Evolutionary conservation across 2,329 filamentous ascomycete genomes (phyloP).

Genomic region (Neopestalotiopsis sp.): DNA sequence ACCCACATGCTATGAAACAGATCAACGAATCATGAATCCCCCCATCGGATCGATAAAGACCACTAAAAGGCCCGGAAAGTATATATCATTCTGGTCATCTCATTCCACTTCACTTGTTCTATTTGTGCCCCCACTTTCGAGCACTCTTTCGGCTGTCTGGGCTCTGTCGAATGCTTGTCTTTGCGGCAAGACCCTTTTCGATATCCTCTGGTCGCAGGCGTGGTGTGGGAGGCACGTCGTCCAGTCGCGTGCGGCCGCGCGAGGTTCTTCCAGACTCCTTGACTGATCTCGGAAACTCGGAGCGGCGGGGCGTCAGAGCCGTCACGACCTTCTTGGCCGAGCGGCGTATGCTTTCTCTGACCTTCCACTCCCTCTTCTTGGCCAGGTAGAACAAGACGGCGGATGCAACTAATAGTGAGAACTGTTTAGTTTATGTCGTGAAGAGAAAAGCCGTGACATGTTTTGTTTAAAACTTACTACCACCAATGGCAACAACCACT

Average conservation of each 20-base stretch:
- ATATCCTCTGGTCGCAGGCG: constrained; percentile 59
- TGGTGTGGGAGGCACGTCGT: constrained; percentile 66
- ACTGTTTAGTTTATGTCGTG: background rate
- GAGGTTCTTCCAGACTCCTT: constrained; percentile 46
- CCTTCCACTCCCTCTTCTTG: constrained; percentile 84
- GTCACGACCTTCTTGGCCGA: constrained; percentile 68
- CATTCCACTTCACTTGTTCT: background rate
- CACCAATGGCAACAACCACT: constrained; percentile 67
- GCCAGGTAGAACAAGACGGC: constrained; percentile 77
- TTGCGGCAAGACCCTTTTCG: constrained; percentile 57
- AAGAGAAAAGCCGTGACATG: background rate
- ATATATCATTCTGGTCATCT: background rate
- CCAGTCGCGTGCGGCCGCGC: constrained; percentile 50
- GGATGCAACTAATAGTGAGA: constrained; percentile 56
- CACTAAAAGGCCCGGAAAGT: background rate
- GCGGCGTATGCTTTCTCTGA: constrained; percentile 72
- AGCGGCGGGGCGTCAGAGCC: constrained; percentile 65
- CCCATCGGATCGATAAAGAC: background rate
- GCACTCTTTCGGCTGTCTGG: constrained; percentile 33
- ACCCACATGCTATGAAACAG: background rate
- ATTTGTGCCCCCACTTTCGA: constrained; percentile 27
- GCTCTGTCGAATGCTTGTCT: constrained; percentile 31
- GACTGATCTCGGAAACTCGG: constrained; percentile 64
- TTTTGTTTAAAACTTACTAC: constrained; percentile 57
- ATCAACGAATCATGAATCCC: background rate